Conservation (phyloP, 345 rosid species). For the Cardiospermum halicacabum region DNA sequence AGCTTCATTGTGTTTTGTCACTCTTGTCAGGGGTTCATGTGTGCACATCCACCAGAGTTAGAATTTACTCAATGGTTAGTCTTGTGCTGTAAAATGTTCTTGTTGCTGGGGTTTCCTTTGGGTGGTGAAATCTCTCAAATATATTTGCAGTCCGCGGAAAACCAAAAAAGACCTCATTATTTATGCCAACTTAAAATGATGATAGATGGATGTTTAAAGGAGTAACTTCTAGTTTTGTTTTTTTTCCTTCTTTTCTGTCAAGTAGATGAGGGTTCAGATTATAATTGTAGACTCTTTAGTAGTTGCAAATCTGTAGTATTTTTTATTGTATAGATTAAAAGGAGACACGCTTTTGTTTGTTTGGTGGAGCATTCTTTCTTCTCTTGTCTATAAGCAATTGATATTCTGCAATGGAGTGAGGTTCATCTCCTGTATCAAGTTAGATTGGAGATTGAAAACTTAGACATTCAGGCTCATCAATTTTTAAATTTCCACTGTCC, state of each 20-base stretch:
- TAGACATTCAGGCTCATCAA: too few species aligned
- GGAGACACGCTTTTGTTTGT: not conserved
- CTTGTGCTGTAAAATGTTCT: constrained; percentile 15
- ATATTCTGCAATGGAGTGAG: too few species aligned
- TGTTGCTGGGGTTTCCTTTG: constrained; percentile 17
- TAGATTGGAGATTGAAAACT: too few species aligned
- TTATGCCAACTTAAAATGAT: constrained; percentile 7
- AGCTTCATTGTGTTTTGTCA: constrained; percentile 10
- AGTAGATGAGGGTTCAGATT: constrained; percentile 8
- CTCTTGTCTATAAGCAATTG: too few species aligned
- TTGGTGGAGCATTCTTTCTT: too few species aligned
- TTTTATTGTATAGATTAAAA: constrained; percentile 1
- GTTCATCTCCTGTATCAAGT: too few species aligned
- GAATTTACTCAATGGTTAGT: constrained; percentile 7
- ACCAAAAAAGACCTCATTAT: not conserved
- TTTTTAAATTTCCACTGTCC: too few species aligned
- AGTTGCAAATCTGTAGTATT: constrained; percentile 6
- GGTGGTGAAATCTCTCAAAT: constrained; percentile 12
- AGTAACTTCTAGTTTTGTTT: not conserved
- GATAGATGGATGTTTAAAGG: constrained; percentile 7
- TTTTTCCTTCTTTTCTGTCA: not conserved
- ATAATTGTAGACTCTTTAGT: constrained; percentile 1
- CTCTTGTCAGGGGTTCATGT: constrained; percentile 9
- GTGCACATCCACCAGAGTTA: constrained; percentile 14
- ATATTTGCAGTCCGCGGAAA: constrained; percentile 1